These are phyloP conservation scores for Physcomitrium patens DNA, from an alignment of 225 moss, liverwort and hornwort genomes.

Conservation along the genomic window DNA sequence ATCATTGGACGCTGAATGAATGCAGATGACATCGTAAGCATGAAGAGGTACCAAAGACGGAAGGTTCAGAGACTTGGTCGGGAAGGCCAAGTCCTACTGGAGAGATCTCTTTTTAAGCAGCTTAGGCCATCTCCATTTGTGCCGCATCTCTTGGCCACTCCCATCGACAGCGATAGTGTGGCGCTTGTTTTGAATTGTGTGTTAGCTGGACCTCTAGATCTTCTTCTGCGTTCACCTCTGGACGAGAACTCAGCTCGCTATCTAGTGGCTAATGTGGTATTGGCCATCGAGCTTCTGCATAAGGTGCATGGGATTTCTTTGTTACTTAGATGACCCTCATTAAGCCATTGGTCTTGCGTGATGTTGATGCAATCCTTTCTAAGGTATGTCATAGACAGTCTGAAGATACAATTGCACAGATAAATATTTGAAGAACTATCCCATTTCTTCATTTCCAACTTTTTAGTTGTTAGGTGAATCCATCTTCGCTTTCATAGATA, in stretches of 20 bases:
- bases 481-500: neutral
- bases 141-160: conserved; percentile 64
- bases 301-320: conserved; percentile 36
- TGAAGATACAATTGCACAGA: too few species aligned
- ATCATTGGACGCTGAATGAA: neutral
- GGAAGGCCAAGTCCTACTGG: conserved; percentile 56
- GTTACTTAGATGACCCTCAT: neutral
- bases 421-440: too few species aligned
- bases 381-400: neutral
- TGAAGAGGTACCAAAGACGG: conserved; percentile 66
- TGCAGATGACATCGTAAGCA: conserved; percentile 63
- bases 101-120: conserved; percentile 57
- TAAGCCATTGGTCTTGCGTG: neutral
- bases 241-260: conserved; percentile 51
- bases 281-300: conserved; percentile 64
- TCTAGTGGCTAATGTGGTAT: conserved; percentile 51
- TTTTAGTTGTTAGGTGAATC: neutral
- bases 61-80: conserved; percentile 69
- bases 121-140: conserved; percentile 64
- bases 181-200: conserved; percentile 64
- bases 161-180: conserved; percentile 59
- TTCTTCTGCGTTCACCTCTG: conserved; percentile 56
- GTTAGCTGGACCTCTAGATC: conserved; percentile 62
- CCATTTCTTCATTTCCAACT: too few species aligned
- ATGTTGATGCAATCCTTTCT: neutral